Evolutionary conservation across 2,329 filamentous ascomycete genomes (phyloP), one percentile per base, ranked within the genome.

Genomic region (Pestalotiopsis fici): DNA sequence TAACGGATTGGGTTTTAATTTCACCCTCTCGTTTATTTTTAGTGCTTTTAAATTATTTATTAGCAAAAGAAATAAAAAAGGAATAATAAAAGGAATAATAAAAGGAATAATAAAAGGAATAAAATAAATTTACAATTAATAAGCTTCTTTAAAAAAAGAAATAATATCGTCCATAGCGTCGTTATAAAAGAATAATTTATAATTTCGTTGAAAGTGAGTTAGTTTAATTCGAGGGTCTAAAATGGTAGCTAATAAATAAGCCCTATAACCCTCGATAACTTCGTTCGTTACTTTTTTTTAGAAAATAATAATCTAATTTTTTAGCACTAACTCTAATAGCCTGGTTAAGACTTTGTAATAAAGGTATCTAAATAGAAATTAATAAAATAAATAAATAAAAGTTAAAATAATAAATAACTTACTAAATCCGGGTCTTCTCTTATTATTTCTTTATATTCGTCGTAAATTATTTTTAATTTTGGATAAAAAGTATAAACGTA

Each of bases 341-440:
- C 13, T 13, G n/a, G n/a, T 47, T 31, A 23, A 50, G 47, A n/a
- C 4, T 7, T 50, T 63, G 3, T 3, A 4, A 50, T 18, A 4
- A 47, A 11, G 4, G 3, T 25, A 37, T 2, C 25, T 63, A 63
- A 47, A 18, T 47, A 47, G 25, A 47, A 47, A 35, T 35, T 35
- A 63, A 63, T 63, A n/a, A 37, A 47, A 50, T 63, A 63, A 47
- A 63, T 4, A 23, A 25, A 50, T n/a, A 63, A 21, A 47, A 47
- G 18, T 47, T 2, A 31, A 61, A 59, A n/a, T n/a, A 59, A 59
- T 59, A 59, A 59, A 59, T 39, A 35, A 35, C 2, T 61, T 59
- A 59, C 5, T 59, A 25, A 35, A 15, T 25, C 7, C n/a, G 9
- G 59, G 35, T 39, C 1, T 6, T n/a, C 6, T 0, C 37, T 2